Base-by-base conservation (phyloP, 2,329 filamentous ascomycete genomes). In the Pseudocercospora fuligena region DNA sequence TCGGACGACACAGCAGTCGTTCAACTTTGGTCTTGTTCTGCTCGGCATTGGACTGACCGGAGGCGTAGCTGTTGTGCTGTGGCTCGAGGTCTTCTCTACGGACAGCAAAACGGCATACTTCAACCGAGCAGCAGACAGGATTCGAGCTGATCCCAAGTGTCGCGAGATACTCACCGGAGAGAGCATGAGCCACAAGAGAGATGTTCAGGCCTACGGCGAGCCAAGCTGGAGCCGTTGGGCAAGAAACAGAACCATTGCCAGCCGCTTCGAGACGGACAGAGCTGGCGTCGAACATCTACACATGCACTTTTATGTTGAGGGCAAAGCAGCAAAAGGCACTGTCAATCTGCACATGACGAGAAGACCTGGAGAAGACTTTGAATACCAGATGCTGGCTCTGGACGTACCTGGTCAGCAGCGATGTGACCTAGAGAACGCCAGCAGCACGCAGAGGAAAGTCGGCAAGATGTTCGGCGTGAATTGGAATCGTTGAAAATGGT, bases 301-400 rank as follows among this genome's bases (percentile, higher is more conserved):
- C 69, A 93, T 97, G 86, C 89, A 93, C 72, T 97, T 97, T 78
- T 89, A 95, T 77, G 89, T 97, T 46, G 89, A 94, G 76, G 94
- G 94, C 0, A 90, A 92, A 2, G 82, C 87, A 36, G 91, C 90
- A 62, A 86, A 86, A 27, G 94, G 94, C 14, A 84, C 89, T 0
- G 93, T 93, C 6, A 85, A 89, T 70, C 82, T 97, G 62, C 93
- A 97, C 77, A 88, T 97, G 86, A 85, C 90, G 56, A 92, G 89
- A 78, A 83, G 83, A 40, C 83, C 86, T 1, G 88, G 88, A 33
- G 85, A 89, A 43, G 80, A 84, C 60, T 93, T 89, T 76, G 86
- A 92, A 73, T 97, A 97, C 80, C 88, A 89, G 76, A 89, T 93
- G 76, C 83, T 98, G 49, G 91, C 89, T 61, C 77, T 98, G 56